Evolutionary conservation across 495 filamentous ascomycete species (phyloP).

Genomic region (Aspergillus funiculosus): DNA sequence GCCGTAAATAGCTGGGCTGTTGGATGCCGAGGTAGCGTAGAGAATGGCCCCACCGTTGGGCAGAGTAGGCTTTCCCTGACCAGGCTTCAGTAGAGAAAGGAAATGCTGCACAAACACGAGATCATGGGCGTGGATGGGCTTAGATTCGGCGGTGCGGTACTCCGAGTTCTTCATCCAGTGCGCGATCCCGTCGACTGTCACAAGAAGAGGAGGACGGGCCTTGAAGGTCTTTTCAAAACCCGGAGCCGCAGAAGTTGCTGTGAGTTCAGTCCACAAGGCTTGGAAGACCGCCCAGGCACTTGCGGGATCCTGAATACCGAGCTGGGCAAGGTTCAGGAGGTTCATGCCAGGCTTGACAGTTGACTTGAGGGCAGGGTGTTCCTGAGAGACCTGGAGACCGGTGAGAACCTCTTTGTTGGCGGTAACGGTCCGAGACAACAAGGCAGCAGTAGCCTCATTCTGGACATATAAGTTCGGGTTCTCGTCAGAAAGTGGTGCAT

Average conservation of each 20-base stretch:
- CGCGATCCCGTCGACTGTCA: slow-evolving; percentile 69
- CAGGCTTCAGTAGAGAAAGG: slow-evolving; percentile 56
- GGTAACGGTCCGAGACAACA: slow-evolving; percentile 62
- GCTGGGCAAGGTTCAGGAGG: slow-evolving; percentile 59
- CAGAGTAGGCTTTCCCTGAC: slow-evolving; percentile 43
- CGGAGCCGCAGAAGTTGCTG: slow-evolving; percentile 46
- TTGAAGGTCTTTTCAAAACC: slow-evolving; percentile 32
- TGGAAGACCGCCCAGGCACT: slow-evolving; percentile 76
- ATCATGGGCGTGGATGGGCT: slow-evolving; percentile 82
- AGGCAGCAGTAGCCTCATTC: slow-evolving; percentile 62
- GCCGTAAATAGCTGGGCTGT: slow-evolving; percentile 53
- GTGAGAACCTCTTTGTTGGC: slow-evolving; percentile 67
- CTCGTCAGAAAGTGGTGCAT: slow-evolving; percentile 58
- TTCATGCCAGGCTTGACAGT: slow-evolving; percentile 53
- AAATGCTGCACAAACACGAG: slow-evolving; percentile 73
- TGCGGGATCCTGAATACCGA: slow-evolving; percentile 68
- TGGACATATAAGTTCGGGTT: slow-evolving; percentile 65
- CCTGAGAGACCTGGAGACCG: slow-evolving; percentile 48
- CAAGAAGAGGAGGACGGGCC: slow-evolving; percentile 68
- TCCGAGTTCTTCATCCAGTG: slow-evolving; percentile 72
- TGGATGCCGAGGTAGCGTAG: slow-evolving; percentile 63
- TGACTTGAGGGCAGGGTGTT: slow-evolving; percentile 54
- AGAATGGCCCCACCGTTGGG: slow-evolving; percentile 75
- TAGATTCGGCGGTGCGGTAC: slow-evolving; percentile 62
- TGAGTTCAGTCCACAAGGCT: slow-evolving; percentile 75